Evolutionary conservation across 352 stramenopile genomes (phyloP), one percentile per base, ranked within the genome.

Genomic region (Phytophthora capsici): DNA sequence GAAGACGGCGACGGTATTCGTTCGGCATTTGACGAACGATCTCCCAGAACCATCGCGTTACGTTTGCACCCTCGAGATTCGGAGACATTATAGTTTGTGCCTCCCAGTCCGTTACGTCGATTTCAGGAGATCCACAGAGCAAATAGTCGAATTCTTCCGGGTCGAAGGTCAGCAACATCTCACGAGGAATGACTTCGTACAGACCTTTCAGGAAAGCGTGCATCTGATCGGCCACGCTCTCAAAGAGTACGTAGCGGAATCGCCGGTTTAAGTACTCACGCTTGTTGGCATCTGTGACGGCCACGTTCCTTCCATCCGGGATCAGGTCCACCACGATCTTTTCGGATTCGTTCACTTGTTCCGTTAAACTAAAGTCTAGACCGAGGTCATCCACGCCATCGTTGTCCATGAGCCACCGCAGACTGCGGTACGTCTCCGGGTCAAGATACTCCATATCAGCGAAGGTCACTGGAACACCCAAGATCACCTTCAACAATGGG

Each of bases 401-500:
- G 36, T 84, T 78, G 23, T 86, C 71, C 45, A 87, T 67, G 20
- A 92, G 48, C 73, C 78, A 88, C n/a, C 50, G 41, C 52, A 90
- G 43, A 48, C 63, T 90, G 61, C 75, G 75, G 58, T 88, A 86
- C 5, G 72, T 60, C 19, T 80, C 76, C 4, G 80, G 74, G 51
- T 91, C 80, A 13, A 86, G 71, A 41, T 76, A 80, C 73, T 98
- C 88, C 36, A 99, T 81, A 67, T 99, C 97, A 19, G 83, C 79
- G 50, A 99, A 96, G 2, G 84, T 94, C 16, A 99, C 83, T 2
- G 97, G 97, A 58, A 95, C 95, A 41, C 92, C 96, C 7, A 99
- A 78, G n/a, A 99, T 90, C 58, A 99, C 89, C 77, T 99, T 99
- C 71, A 99, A 97, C 53, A 99, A 74, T 44, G 97, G 93, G 10